Percentiles rank a stretch among this genome's conserved stretches.
phyloP scores from a whole-genome alignment of 176 grass and related monocot genomes.

The Elaeis guineensis region DNA sequence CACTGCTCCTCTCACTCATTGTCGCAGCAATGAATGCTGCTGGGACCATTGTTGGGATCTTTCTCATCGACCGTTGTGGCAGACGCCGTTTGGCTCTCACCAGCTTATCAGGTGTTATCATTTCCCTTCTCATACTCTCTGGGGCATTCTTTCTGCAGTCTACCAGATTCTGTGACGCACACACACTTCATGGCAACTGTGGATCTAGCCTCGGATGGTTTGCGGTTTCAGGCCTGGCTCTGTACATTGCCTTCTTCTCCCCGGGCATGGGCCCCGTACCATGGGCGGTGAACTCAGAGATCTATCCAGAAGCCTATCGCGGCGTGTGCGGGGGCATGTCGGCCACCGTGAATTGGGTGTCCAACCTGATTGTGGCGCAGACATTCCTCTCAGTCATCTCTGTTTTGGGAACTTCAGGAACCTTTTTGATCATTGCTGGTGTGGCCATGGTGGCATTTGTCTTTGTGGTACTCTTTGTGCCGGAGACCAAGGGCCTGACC shows the following conservation, averaged over 20 bases:
- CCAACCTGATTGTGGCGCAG: constrained; percentile 79
- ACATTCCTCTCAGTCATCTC: constrained; percentile 69
- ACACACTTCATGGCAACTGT: not conserved
- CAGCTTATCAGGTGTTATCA: constrained; percentile 54
- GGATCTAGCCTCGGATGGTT: constrained; percentile 40
- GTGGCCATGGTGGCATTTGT: constrained; percentile 54
- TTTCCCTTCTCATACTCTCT: constrained; percentile 63
- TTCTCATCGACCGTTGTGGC: constrained; percentile 78
- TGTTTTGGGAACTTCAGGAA: constrained; percentile 49
- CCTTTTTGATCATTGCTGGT: constrained; percentile 67
- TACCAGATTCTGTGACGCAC: constrained; percentile 11
- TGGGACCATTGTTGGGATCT: constrained; percentile 84
- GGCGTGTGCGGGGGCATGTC: constrained; percentile 90
- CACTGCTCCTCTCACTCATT: constrained; percentile 70
- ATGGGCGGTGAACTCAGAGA: constrained; percentile 89
- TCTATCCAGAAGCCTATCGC: constrained; percentile 79
- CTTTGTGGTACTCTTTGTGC: constrained; percentile 62
- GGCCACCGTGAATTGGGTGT: constrained; percentile 82
- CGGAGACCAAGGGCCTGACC: constrained; percentile 75
- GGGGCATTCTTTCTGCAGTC: constrained; percentile 65
- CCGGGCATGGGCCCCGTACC: constrained; percentile 94
- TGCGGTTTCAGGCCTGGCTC: constrained; percentile 50
- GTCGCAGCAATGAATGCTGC: constrained; percentile 59
- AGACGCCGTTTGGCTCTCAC: constrained; percentile 58
- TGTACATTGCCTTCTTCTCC: constrained; percentile 72